Base-by-base conservation (phyloP, 1,139 yeast species). In the Nakaseomyces sp. region DNA sequence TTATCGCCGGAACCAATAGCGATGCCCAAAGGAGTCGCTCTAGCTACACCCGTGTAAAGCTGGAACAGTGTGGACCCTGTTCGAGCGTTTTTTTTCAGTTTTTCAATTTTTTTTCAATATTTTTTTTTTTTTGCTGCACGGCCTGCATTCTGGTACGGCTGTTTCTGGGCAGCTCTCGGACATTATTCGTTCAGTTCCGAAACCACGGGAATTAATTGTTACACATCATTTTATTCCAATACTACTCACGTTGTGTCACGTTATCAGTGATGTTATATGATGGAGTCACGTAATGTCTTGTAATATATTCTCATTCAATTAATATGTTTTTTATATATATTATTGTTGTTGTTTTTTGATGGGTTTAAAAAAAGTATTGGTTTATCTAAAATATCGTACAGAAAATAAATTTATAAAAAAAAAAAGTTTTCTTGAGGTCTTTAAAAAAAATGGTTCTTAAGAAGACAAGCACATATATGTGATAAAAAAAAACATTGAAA, bases 331-430 rank as follows among this genome's bases (percentile, higher is more conserved):
- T n/a, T n/a, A n/a, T n/a, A n/a, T n/a, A n/a, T n/a, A n/a, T n/a
- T n/a, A n/a, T n/a, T n/a, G n/a, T n/a, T n/a, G n/a, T n/a, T n/a
- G n/a, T n/a, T n/a, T n/a, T n/a, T n/a, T n/a, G n/a, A n/a, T n/a
- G 2, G 17, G 5, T 4, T 7, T 42, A 8, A 44, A 36, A 19
- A 32, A 19, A 29, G 19, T 38, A 28, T 4, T 29, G 24, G 37
- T 40, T 32, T 40, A 40, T 40, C 42, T 24, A 28, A 24, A 22
- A 20, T 40, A 40, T 40, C 42, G 37, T 40, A 40, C 42, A 40
- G 36, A 40, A 32, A 40, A 40, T 40, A 40, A 40, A 31, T 32
- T 40, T 40, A 40, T 30, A 40, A 30, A 40, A 40, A 39, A 12
- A 17, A 13, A 40, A 15, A 13, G 8, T 40, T 40, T 31, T 15